Evolutionary conservation across 2,329 filamentous ascomycete genomes (phyloP).

Genomic region (Sporothrix euskadiensis): DNA sequence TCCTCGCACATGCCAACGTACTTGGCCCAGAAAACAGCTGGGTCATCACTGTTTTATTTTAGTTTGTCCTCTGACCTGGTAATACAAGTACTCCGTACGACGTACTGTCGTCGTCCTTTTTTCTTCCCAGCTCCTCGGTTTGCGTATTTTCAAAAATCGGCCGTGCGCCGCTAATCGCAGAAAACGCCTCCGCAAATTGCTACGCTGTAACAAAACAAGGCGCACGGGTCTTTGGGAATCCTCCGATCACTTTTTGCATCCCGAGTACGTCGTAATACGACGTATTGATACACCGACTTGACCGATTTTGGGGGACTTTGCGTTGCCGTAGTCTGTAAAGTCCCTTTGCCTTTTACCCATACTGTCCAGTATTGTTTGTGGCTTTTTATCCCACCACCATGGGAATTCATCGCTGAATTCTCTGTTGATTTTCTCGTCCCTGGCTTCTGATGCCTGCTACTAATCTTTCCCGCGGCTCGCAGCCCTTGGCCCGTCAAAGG

Average conservation of each 20-base stretch:
- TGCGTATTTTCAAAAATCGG: background rate
- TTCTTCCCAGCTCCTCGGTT: background rate
- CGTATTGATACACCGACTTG: background rate
- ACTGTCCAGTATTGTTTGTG: background rate
- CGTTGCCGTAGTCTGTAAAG: background rate
- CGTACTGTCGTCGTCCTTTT: background rate
- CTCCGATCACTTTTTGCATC: background rate
- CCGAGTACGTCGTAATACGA: background rate
- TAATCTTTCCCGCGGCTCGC: background rate
- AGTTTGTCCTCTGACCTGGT: background rate
- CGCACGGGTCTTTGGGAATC: background rate
- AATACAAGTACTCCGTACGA: background rate
- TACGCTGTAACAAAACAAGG: background rate
- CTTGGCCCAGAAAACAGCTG: too few relatives aligned
- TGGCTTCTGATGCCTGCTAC: background rate
- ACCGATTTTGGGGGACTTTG: background rate
- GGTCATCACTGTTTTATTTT: background rate
- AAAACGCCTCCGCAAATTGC: slow-evolving; percentile 1
- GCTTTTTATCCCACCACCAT: background rate
- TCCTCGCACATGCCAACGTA: background rate
- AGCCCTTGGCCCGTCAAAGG: background rate
- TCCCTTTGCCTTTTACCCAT: background rate
- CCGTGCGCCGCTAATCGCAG: background rate
- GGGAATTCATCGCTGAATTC: background rate
- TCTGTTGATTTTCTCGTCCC: background rate